These are phyloP conservation scores for Mallotus repandus DNA, from an alignment of 441 rosid genomes.

Conservation along the genomic window DNA sequence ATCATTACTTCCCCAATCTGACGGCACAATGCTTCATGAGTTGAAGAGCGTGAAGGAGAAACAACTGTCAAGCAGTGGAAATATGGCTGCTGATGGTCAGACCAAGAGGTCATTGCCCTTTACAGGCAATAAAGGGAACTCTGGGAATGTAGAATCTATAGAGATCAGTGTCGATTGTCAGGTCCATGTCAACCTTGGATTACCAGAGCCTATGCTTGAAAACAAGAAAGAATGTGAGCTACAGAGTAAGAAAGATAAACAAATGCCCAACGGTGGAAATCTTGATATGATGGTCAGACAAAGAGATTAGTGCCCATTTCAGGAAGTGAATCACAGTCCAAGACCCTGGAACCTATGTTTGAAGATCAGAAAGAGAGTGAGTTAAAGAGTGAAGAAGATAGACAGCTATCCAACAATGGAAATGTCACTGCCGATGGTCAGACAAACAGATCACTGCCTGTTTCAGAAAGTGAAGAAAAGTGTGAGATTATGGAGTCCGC, in stretches of 20 bases:
- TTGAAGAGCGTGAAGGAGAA: slow-evolving; percentile 24
- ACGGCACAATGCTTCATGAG: slow-evolving; percentile 15
- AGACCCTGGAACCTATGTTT: slow-evolving; percentile 21
- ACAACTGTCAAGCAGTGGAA: slow-evolving; percentile 12
- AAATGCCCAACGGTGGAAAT: slow-evolving; percentile 15
- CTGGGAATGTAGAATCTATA: slow-evolving; percentile 21
- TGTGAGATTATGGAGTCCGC: slow-evolving; percentile 21
- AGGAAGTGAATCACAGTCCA: slow-evolving; percentile 22
- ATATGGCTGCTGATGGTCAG: slow-evolving; percentile 17
- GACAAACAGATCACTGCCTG: slow-evolving; percentile 35
- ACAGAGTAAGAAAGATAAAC: slow-evolving; percentile 24
- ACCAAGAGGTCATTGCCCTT: slow-evolving; percentile 43
- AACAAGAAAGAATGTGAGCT: slow-evolving; percentile 10
- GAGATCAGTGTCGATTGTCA: slow-evolving; percentile 14
- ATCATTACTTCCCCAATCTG: slow-evolving; percentile 22
- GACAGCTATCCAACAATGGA: slow-evolving; percentile 12
- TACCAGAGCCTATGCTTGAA: slow-evolving; percentile 21
- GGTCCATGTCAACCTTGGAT: slow-evolving; percentile 22
- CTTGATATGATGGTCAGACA: slow-evolving; percentile 15
- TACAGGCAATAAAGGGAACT: slow-evolving; percentile 25
- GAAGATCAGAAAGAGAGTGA: slow-evolving; percentile 14
- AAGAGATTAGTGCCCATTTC: slow-evolving; percentile 38
- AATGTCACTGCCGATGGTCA: slow-evolving; percentile 13
- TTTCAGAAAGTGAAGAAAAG: slow-evolving; percentile 27
- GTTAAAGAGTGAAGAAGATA: slow-evolving; percentile 24